Conservation (phyloP, 768 basidiomycete genomes). For the Lanmaoa pseudosensibilis region DNA sequence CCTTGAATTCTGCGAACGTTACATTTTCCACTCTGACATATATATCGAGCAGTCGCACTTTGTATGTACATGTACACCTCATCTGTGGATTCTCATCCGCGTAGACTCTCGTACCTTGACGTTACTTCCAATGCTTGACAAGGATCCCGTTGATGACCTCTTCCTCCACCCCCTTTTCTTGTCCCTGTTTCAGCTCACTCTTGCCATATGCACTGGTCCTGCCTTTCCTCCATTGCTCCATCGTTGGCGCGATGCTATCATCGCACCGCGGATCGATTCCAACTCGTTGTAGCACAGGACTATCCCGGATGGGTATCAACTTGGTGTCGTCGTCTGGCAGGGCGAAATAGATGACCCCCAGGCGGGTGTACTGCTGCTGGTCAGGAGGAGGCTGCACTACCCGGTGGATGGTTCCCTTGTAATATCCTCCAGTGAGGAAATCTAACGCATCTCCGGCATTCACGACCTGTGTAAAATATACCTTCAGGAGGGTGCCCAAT, state of each 20-base stretch:
- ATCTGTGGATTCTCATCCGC: too few relatives aligned
- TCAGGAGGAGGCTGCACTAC: conserved; percentile 59
- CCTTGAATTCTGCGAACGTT: not conserved
- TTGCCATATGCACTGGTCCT: conserved; percentile 55
- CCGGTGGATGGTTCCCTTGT: conserved; percentile 59
- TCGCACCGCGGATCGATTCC: conserved; percentile 42
- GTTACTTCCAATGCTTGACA: conserved; percentile 56
- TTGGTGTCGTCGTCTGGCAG: conserved; percentile 50
- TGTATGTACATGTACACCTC: not conserved
- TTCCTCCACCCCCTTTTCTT: conserved; percentile 49
- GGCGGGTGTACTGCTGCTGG: conserved; percentile 48
- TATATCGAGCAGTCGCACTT: not conserved
- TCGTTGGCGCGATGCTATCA: conserved; percentile 47
- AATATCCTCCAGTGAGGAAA: conserved; percentile 60
- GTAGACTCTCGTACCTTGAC: not conserved
- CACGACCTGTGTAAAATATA: conserved; percentile 43
- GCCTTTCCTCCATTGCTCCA: conserved; percentile 52
- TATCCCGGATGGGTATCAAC: conserved; percentile 45
- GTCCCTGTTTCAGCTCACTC: conserved; percentile 42
- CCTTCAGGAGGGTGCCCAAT: not conserved
- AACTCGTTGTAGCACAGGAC: conserved; percentile 47
- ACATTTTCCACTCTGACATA: not conserved
- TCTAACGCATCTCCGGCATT: conserved; percentile 62
- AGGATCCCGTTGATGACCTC: conserved; percentile 54
- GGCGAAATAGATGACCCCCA: conserved; percentile 60